A percentile compares a stretch with the other conserved stretches of the same genome.
Evolutionary conservation across 768 basidiomycete species (phyloP).

Genomic region (Neoboletus brunneissimus): DNA sequence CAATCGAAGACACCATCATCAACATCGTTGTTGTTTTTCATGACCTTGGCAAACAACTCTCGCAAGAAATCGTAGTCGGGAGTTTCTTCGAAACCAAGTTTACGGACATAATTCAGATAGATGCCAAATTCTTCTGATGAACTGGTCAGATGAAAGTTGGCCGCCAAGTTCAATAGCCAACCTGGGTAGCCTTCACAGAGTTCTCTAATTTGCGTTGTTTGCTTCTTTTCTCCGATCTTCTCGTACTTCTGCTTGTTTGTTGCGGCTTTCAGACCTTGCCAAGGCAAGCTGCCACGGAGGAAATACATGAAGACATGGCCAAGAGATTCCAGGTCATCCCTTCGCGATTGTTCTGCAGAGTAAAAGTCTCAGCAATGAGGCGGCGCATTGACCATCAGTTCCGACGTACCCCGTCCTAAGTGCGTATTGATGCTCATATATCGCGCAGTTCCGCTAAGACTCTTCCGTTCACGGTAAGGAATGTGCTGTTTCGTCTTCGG

Average conservation of each 20-base stretch:
- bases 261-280: conserved; percentile 99
- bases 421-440: conserved; percentile 99
- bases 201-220: conserved; percentile 96
- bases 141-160: conserved; percentile 4
- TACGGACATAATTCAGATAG: conserved; percentile 98
- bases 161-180: conserved; percentile 34
- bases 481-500: conserved; percentile 99
- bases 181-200: conserved; percentile 94
- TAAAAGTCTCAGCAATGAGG: conserved; percentile 4
- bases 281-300: conserved; percentile 91
- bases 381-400: neutral
- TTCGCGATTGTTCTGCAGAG: conserved; percentile 74
- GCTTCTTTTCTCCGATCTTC: conserved; percentile 99
- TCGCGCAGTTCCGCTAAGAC: conserved; percentile 90
- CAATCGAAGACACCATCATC: conserved; percentile 97
- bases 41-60: conserved; percentile 89
- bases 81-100: conserved; percentile 97
- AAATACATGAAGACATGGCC: conserved; percentile 99
- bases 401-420: conserved; percentile 78
- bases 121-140: conserved; percentile 92
- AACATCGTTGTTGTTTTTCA: conserved; percentile 86
- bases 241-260: conserved; percentile 99
- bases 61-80: conserved; percentile 98
- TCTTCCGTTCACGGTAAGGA: conserved; percentile 97
- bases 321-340: conserved; percentile 98